phyloP scores from a whole-genome alignment of 2,329 filamentous ascomycete species.

The Verticillium tricorpus region DNA sequence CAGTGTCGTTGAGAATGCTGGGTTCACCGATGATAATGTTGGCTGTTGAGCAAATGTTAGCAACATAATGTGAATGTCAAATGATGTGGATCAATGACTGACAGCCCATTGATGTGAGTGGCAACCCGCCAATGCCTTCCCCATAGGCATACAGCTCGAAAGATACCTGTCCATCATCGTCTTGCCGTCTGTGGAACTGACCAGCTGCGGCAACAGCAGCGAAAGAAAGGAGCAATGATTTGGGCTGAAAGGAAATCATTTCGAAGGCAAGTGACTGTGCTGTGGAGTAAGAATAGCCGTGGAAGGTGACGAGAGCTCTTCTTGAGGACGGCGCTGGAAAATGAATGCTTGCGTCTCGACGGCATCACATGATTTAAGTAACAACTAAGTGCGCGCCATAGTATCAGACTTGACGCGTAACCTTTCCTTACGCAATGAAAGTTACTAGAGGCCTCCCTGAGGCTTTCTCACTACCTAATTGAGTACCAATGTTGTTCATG shows the following conservation, averaged over 20 bases:
- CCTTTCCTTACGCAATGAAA: no score
- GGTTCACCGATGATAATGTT: slow-evolving; percentile 8
- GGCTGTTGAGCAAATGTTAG: slow-evolving; percentile 1
- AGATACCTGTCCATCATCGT: slow-evolving; percentile 8
- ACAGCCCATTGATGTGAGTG: slow-evolving; percentile 19
- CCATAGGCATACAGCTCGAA: slow-evolving; percentile 24
- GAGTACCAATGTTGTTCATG: neutral
- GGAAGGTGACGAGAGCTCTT: no score
- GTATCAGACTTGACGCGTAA: no score
- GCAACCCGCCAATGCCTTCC: slow-evolving; percentile 16
- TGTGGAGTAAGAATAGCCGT: no score
- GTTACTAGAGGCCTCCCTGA: no score
- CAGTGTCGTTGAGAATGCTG: slow-evolving; percentile 5
- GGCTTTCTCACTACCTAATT: no score
- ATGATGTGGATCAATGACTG: neutral
- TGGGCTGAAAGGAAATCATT: neutral
- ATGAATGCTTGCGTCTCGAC: no score
- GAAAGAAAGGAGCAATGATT: slow-evolving; percentile 2
- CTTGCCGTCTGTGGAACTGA: slow-evolving; percentile 2
- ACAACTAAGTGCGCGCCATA: no score
- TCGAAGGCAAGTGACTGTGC: neutral
- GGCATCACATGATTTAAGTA: no score
- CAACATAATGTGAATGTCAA: no score
- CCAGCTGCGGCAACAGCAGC: slow-evolving; percentile 6
- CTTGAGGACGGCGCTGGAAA: no score